Conservation (phyloP, 495 filamentous ascomycete genomes). For the Thermothielavioides terrestris region DNA sequence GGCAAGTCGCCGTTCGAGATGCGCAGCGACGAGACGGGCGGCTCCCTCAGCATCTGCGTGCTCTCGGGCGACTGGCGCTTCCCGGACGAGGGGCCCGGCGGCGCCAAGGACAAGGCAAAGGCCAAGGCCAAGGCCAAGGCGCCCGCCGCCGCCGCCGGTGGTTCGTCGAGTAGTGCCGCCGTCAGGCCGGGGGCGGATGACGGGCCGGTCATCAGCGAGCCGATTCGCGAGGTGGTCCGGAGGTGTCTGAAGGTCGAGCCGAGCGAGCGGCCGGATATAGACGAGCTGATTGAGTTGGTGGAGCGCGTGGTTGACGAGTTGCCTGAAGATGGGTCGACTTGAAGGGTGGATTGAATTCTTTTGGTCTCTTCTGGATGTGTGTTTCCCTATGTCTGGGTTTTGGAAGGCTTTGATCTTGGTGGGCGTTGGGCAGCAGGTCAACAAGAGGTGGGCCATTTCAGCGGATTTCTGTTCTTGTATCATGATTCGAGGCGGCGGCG, state of each 20-base stretch:
- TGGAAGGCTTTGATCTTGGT: background rate
- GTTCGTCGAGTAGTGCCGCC: conserved; percentile 6
- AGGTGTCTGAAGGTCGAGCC: conserved; percentile 90
- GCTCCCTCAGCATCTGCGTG: conserved; percentile 83
- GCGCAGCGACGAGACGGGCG: conserved; percentile 89
- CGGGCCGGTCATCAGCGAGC: conserved; percentile 53
- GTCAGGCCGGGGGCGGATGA: conserved; percentile 13
- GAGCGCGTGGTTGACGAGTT: conserved; percentile 64
- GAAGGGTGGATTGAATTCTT: background rate
- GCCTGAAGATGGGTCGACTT: conserved; percentile 55
- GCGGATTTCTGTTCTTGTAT: background rate
- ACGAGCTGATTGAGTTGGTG: conserved; percentile 75
- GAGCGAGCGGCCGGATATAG: conserved; percentile 79
- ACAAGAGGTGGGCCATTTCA: background rate
- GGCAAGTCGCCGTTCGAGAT: conserved; percentile 96
- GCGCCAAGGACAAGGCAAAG: too few species aligned
- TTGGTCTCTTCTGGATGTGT: too few species aligned
- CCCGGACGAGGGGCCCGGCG: conserved; percentile 62
- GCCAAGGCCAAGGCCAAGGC: conserved; percentile 48
- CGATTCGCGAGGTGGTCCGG: conserved; percentile 75
- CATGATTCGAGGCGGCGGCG: background rate
- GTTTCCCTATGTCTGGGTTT: background rate
- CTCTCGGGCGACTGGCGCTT: conserved; percentile 90
- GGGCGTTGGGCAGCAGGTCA: conserved; percentile 3
- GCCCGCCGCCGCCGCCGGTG: conserved; percentile 6